These are phyloP conservation scores for Casuarina cunninghamiana DNA, from an alignment of 306 rosid species.

Conservation along the genomic window DNA sequence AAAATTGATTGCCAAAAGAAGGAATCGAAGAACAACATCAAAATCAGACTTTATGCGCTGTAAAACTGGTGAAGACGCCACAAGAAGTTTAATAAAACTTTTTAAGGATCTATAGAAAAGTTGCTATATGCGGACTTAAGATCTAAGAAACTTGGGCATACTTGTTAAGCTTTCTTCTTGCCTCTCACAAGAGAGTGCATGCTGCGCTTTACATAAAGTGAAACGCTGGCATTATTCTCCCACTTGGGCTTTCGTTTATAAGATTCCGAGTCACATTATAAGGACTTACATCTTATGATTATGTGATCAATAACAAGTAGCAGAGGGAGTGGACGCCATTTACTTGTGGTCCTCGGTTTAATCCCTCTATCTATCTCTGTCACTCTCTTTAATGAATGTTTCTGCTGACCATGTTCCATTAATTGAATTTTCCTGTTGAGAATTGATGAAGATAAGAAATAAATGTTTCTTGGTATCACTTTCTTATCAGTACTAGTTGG, in stretches of 20 bases:
- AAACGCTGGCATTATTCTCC: conserved; percentile 33
- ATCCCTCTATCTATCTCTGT: neutral
- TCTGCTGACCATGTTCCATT: neutral
- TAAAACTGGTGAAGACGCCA: neutral
- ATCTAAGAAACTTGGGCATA: neutral
- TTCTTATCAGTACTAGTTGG: neutral
- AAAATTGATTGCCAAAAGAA: neutral
- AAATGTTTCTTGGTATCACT: neutral
- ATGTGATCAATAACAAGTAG: neutral
- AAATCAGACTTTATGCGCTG: conserved; percentile 13
- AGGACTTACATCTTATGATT: neutral
- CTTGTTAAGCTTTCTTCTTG: conserved; percentile 6
- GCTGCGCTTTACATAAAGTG: conserved; percentile 43
- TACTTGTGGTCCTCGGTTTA: neutral
- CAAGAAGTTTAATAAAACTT: neutral
- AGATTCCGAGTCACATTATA: neutral
- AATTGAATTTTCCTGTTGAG: too few relatives aligned
- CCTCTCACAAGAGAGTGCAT: conserved; percentile 27
- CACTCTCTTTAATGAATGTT: too few relatives aligned
- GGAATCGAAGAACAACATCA: conserved; percentile 13
- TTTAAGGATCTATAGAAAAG: neutral
- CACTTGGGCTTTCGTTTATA: neutral
- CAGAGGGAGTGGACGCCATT: neutral
- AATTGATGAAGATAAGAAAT: neutral
- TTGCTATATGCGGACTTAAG: neutral